phyloP scores from a whole-genome alignment of 1,284 basidiomycete genomes.

The Takashimella koratensis region DNA sequence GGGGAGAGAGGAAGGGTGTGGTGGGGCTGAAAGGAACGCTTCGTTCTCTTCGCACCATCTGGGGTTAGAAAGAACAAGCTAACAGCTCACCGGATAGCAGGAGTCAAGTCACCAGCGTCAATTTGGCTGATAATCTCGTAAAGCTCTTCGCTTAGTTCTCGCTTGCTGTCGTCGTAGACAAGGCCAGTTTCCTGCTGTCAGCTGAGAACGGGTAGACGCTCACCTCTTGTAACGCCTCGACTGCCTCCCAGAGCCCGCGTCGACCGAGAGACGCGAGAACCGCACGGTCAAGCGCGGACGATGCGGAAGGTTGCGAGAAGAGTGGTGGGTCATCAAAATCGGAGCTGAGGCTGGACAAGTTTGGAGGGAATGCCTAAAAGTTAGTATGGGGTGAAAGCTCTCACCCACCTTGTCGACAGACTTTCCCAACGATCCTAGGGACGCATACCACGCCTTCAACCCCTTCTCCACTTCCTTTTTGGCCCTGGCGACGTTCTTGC shows the following conservation, averaged over 20 bases:
- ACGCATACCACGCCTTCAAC: constrained; percentile 79
- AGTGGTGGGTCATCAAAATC: constrained; percentile 45
- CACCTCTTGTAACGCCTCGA: constrained; percentile 37
- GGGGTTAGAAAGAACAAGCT: constrained; percentile 2
- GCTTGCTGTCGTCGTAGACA: constrained; percentile 58
- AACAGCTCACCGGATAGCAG: constrained; percentile 65
- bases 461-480: constrained; percentile 83
- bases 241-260: constrained; percentile 39
- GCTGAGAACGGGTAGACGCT: constrained; percentile 37
- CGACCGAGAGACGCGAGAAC: constrained; percentile 43
- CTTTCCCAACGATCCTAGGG: constrained; percentile 73
- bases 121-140: constrained; percentile 70
- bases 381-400: constrained; percentile 9
- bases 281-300: constrained; percentile 32
- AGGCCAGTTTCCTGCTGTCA: constrained; percentile 71
- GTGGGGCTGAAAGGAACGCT: constrained; percentile 61
- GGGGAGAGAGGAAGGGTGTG: constrained; percentile 65
- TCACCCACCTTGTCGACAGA: constrained; percentile 74
- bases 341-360: constrained; percentile 36
- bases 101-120: constrained; percentile 61
- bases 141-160: constrained; percentile 64
- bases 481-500: constrained; percentile 60
- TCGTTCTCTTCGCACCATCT: constrained; percentile 75
- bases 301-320: constrained; percentile 33
- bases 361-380: constrained; percentile 39